These are phyloP conservation scores for Candida vartiovaarae DNA, from an alignment of 805 yeast genomes.

Conservation along the genomic window DNA sequence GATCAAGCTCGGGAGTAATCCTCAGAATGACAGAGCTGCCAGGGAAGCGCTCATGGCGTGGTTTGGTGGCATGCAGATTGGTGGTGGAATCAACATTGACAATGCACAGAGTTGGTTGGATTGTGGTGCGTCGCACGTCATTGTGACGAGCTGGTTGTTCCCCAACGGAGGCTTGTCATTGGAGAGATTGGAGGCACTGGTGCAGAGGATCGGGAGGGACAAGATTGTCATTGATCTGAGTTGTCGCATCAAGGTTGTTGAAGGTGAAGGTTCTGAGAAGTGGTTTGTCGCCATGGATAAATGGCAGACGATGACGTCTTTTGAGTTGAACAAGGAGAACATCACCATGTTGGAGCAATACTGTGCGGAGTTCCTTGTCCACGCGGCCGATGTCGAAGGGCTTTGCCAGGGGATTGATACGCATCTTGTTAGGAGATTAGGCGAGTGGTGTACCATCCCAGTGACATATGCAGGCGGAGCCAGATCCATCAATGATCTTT, in stretches of 20 bases:
- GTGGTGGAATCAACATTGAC: slow-evolving; percentile 79
- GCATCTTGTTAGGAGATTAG: slow-evolving; percentile 60
- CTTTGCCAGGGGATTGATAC: slow-evolving; percentile 89
- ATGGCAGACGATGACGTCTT: slow-evolving; percentile 87
- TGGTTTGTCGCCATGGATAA: slow-evolving; percentile 98
- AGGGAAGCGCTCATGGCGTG: slow-evolving; percentile 63
- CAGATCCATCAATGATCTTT: slow-evolving; percentile 59
- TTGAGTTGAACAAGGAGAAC: slow-evolving; percentile 46
- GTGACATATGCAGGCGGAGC: slow-evolving; percentile 99
- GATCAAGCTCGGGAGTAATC: slow-evolving; percentile 76
- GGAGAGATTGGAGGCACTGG: slow-evolving; percentile 45
- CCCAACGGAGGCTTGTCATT: slow-evolving; percentile 48
- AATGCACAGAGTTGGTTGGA: slow-evolving; percentile 80
- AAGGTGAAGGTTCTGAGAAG: slow-evolving; percentile 9
- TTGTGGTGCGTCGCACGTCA: slow-evolving; percentile 76
- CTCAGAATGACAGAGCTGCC: slow-evolving; percentile 80
- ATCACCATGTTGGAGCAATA: slow-evolving; percentile 49
- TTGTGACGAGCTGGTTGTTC: slow-evolving; percentile 88
- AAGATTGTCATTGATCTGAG: slow-evolving; percentile 84
- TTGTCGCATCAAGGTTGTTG: slow-evolving; percentile 47
- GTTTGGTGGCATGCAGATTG: slow-evolving; percentile 74
- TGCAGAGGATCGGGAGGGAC: slow-evolving; percentile 51
- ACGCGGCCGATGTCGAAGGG: slow-evolving; percentile 99
- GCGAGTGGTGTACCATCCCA: slow-evolving; percentile 70
- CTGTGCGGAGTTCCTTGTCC: slow-evolving; percentile 85